phyloP scores from a whole-genome alignment of 73 alveolate genomes.

The Tetrahymena thermophila region DNA sequence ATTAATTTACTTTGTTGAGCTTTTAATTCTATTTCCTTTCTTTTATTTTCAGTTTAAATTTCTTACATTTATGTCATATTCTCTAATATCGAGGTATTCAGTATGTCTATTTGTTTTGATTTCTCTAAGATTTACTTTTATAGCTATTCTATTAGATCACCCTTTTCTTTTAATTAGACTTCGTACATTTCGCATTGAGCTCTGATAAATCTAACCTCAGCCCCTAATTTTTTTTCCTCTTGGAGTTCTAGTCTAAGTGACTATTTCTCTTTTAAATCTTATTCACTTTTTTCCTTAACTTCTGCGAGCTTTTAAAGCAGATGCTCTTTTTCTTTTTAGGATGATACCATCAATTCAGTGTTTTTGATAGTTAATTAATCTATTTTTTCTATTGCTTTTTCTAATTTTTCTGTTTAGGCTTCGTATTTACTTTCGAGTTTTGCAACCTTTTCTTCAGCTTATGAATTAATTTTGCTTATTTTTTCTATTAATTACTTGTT shows the following conservation, averaged over 20 bases:
- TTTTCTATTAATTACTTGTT: not conserved
- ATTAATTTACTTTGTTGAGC: not conserved
- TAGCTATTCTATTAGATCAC: not conserved
- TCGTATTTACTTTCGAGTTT: not conserved
- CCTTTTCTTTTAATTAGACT: not conserved
- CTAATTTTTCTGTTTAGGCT: not conserved
- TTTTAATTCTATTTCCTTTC: not conserved
- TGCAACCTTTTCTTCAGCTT: not conserved
- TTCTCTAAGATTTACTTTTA: not conserved
- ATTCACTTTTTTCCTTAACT: not conserved
- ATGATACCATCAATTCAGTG: not conserved
- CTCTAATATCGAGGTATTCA: not conserved
- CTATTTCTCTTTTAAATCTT: not conserved
- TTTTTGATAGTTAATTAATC: not conserved
- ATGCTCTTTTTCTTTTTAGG: not conserved
- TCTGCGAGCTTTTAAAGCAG: not conserved
- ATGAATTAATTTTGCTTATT: not conserved
- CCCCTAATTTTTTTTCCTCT: not conserved
- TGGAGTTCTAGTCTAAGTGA: not conserved
- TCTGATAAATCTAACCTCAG: not conserved
- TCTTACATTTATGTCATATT: not conserved
- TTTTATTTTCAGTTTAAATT: not conserved
- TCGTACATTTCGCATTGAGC: not conserved
- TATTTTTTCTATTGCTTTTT: not conserved
- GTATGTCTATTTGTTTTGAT: not conserved